phyloP scores from a whole-genome alignment of 2,329 filamentous ascomycete genomes.

The Mycosphaerella arachidis region DNA sequence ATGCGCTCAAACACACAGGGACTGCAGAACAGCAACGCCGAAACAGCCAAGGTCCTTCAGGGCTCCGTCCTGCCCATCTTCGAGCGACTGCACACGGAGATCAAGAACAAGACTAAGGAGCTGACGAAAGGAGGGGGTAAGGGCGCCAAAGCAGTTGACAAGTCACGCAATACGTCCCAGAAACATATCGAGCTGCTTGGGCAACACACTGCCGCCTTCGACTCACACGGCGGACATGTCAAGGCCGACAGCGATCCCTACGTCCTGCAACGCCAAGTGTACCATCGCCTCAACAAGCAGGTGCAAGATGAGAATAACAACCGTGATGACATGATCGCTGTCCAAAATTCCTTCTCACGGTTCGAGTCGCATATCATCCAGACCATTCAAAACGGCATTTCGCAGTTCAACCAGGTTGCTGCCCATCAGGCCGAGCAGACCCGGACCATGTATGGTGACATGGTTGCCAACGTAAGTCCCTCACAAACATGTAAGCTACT shows the following conservation, averaged over 20 bases:
- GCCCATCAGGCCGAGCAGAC: conserved; percentile 77
- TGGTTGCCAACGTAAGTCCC: conserved; percentile 55
- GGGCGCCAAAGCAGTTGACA: conserved; percentile 84
- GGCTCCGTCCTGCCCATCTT: conserved; percentile 80
- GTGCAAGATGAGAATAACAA: conserved; percentile 95
- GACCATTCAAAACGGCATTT: conserved; percentile 76
- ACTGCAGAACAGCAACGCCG: conserved; percentile 79
- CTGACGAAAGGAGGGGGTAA: conserved; percentile 75
- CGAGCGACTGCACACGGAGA: conserved; percentile 86
- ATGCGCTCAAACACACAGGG: conserved; percentile 89
- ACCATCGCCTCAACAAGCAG: conserved; percentile 83
- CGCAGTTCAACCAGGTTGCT: conserved; percentile 76
- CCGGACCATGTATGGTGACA: conserved; percentile 76
- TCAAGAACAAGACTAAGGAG: conserved; percentile 95
- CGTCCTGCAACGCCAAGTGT: conserved; percentile 72
- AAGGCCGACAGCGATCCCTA: conserved; percentile 79
- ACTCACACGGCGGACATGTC: conserved; percentile 68
- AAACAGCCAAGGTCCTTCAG: conserved; percentile 88
- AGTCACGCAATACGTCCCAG: conserved; percentile 78
- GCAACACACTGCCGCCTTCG: conserved; percentile 75
- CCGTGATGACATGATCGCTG: conserved; percentile 79
- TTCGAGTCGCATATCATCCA: conserved; percentile 85
- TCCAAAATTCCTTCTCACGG: conserved; percentile 83
- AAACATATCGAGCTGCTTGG: conserved; percentile 94
- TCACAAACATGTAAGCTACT: not conserved